phyloP scores from a whole-genome alignment of 768 basidiomycete genomes.

The Holtermannia corniformis region DNA sequence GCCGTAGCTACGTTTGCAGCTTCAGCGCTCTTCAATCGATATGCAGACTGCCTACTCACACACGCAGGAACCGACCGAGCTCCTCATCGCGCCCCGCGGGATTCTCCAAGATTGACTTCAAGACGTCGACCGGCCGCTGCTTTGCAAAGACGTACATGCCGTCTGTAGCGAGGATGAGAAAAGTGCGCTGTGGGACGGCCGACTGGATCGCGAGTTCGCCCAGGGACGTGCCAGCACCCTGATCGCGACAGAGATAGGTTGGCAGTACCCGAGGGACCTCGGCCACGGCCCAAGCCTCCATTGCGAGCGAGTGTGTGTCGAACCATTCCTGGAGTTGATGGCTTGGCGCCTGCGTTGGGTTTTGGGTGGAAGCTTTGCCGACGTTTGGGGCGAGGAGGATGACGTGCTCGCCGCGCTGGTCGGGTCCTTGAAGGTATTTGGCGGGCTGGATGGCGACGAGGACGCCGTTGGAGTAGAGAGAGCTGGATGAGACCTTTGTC shows the following conservation, averaged over 20 bases:
- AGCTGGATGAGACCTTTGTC: slow-evolving; percentile 53
- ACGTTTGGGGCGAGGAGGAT: slow-evolving; percentile 68
- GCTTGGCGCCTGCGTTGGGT: background rate
- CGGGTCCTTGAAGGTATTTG: slow-evolving; percentile 45
- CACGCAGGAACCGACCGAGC: slow-evolving; percentile 43
- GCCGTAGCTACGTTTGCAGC: background rate
- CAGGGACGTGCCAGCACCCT: slow-evolving; percentile 35
- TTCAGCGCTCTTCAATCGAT: background rate
- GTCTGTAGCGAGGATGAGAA: slow-evolving; percentile 78
- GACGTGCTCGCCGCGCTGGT: slow-evolving; percentile 63
- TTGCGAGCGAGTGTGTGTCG: slow-evolving; percentile 15
- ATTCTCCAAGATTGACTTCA: slow-evolving; percentile 70
- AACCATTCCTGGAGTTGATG: slow-evolving; percentile 17
- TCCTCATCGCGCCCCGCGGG: slow-evolving; percentile 47
- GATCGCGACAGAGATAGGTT: background rate
- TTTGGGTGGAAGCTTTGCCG: slow-evolving; percentile 33
- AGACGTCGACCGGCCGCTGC: slow-evolving; percentile 69
- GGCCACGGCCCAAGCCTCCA: slow-evolving; percentile 26
- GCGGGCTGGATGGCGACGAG: slow-evolving; percentile 25
- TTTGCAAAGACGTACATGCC: slow-evolving; percentile 72
- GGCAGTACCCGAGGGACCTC: slow-evolving; percentile 12
- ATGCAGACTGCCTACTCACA: background rate
- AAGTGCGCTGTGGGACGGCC: slow-evolving; percentile 60
- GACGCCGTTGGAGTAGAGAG: slow-evolving; percentile 26
- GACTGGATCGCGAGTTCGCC: slow-evolving; percentile 79